Conservation (phyloP, 192 early-diverging fungal species). For the Rhizophagus clarus region DNA sequence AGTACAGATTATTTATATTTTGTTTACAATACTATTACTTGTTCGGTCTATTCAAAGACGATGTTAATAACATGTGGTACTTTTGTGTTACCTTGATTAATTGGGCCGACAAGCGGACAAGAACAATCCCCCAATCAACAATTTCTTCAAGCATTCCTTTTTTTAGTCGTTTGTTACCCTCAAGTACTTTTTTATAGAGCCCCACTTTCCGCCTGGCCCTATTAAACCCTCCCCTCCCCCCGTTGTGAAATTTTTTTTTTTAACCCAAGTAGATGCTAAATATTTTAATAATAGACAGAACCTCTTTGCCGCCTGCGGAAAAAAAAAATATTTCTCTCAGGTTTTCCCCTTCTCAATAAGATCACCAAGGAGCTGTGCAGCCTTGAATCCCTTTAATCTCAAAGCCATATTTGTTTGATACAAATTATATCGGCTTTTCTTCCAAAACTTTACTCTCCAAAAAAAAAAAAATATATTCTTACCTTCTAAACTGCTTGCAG, state of each 20-base stretch:
- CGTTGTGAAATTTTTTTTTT: neutral
- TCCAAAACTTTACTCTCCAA: neutral
- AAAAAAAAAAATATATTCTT: slow-evolving; percentile 2
- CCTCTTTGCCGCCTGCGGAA: slow-evolving; percentile 26
- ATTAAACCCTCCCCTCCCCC: neutral
- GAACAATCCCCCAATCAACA: slow-evolving; percentile 6
- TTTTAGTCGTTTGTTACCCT: slow-evolving; percentile 2
- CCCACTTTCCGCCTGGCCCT: neutral
- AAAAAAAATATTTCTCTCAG: slow-evolving; percentile 16
- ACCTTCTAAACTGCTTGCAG: neutral
- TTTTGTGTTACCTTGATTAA: neutral
- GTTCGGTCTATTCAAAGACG: neutral
- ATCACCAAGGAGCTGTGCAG: slow-evolving; percentile 32
- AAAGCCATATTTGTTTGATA: slow-evolving; percentile 31
- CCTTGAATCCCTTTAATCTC: slow-evolving; percentile 1
- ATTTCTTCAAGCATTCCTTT: neutral
- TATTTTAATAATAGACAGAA: slow-evolving; percentile 7
- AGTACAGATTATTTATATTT: neutral
- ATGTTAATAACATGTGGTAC: slow-evolving; percentile 4
- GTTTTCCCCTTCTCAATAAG: neutral
- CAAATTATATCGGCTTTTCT: slow-evolving; percentile 26
- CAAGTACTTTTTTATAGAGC: neutral
- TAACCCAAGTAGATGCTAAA: slow-evolving; percentile 22
- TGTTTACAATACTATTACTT: neutral
- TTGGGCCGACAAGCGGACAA: neutral